Base-by-base conservation (phyloP, 2,329 filamentous ascomycete genomes). In the Gnomoniopsis sp. region DNA sequence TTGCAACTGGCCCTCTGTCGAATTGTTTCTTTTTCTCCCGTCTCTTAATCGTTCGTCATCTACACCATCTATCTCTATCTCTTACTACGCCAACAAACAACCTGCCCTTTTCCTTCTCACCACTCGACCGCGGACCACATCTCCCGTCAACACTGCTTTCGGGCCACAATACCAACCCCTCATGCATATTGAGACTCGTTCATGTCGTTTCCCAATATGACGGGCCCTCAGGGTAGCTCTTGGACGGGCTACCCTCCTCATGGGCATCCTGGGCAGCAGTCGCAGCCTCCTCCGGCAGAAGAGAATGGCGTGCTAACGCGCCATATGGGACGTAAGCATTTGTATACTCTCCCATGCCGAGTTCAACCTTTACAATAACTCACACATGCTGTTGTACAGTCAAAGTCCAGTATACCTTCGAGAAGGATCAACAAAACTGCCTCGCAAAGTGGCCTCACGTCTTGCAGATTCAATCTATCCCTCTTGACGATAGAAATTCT, bases 341-440 rank as follows among this genome's bases (percentile, higher is more conserved):
- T 41, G 26, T 72, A 86, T 77, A 58, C 52, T 58, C 49, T 64
- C 55, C 33, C 51, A 26, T 49, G 21, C 43, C 57, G 47, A 33
- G 46, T 60, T 49, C 58, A 23, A 30, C 15, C 53, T 53, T 53
- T 41, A 51, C 49, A 36, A 21, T 30, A 30, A 30, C 4, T 4
- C 58, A 61, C 44, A 61, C 58, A 53, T 38, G 60, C 23, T 55
- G 19, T 62, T 46, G 41, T 65, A 46, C 73, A 96, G 93, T 98
- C 74, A 98, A 98, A 81, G 89, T 98, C 52, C 87, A 96, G 62
- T 99, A 98, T 75, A 96, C 92, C 34, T 97, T 98, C 75, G 93
- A 98, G 72, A 87, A 88, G 70, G 88, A 93, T 65, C 88, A 86
- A 75, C 92, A 92, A 74, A 93, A 93, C 70, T 97, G 92, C 74